Conservation (phyloP, 768 basidiomycete species). For the Lanmaoa pseudosensibilis region DNA sequence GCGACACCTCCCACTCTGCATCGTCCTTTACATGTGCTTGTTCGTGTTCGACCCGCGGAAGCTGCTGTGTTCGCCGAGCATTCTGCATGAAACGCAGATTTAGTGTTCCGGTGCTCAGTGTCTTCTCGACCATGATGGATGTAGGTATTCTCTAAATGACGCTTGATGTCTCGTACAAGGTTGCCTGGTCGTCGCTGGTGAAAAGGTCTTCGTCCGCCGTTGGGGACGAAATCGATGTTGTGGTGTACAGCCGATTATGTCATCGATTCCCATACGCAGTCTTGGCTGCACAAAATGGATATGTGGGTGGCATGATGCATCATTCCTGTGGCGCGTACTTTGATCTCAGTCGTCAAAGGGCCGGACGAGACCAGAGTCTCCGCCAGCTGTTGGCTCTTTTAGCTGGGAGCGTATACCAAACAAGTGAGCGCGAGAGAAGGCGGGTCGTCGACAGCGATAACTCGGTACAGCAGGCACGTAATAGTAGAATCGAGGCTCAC, state of each 20-base stretch:
- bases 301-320: not conserved
- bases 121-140: slow-evolving; percentile 39
- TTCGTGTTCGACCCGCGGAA: slow-evolving; percentile 49
- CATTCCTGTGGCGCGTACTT: slow-evolving; percentile 14
- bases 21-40: slow-evolving; percentile 60
- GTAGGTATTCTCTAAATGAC: not conserved
- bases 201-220: not conserved
- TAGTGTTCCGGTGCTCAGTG: slow-evolving; percentile 62
- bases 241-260: slow-evolving; percentile 12
- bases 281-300: not conserved
- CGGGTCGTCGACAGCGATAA: no score
- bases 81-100: slow-evolving; percentile 75
- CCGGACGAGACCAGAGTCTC: not conserved
- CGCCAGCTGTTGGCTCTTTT: slow-evolving; percentile 1
- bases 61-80: slow-evolving; percentile 54
- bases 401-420: not conserved
- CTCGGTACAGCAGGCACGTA: slow-evolving; percentile 14
- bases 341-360: not conserved
- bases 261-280: slow-evolving; percentile 18
- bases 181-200: not conserved
- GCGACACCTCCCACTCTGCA: slow-evolving; percentile 61
- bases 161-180: not conserved
- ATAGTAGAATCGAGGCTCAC: not conserved
- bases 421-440: not conserved
- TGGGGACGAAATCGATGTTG: not conserved